phyloP scores from a whole-genome alignment of 2,329 filamentous ascomycete species.

The Pseudovirgaria hyperparasitica region DNA sequence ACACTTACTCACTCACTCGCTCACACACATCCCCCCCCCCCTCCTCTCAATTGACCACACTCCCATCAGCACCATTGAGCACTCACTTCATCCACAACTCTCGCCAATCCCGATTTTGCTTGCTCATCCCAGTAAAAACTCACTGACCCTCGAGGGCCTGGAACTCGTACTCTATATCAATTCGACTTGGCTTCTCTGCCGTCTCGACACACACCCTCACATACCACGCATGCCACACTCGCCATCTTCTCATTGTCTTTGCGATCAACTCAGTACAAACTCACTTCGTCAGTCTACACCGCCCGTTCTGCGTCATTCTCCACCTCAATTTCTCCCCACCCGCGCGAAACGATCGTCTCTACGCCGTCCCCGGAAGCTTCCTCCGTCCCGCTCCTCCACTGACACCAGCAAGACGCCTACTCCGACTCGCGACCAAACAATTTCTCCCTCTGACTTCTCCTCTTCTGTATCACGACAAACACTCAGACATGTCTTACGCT shows the following conservation, averaged over 20 bases:
- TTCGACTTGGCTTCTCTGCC: background rate
- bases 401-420: too few species aligned
- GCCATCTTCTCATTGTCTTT: background rate
- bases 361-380: too few species aligned
- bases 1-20: too few species aligned
- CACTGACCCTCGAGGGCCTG: too few species aligned
- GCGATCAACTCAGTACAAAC: background rate
- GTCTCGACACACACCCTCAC: background rate
- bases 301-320: background rate
- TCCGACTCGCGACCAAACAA: too few species aligned
- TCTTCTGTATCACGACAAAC: background rate
- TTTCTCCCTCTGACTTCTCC: background rate
- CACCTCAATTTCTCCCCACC: background rate
- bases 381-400: too few species aligned
- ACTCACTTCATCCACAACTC: constrained; percentile 12
- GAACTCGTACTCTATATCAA: too few species aligned
- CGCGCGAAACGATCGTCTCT: background rate
- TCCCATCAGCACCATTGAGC: constrained; percentile 3
- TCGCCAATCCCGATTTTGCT: constrained; percentile 11
- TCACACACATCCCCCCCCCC: too few species aligned
- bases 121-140: constrained; percentile 5
- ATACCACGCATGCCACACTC: background rate
- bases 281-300: background rate
- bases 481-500: background rate
- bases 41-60: background rate